phyloP scores from a whole-genome alignment of 208 protist genomes.

The Paratrypanosoma confusum region DNA sequence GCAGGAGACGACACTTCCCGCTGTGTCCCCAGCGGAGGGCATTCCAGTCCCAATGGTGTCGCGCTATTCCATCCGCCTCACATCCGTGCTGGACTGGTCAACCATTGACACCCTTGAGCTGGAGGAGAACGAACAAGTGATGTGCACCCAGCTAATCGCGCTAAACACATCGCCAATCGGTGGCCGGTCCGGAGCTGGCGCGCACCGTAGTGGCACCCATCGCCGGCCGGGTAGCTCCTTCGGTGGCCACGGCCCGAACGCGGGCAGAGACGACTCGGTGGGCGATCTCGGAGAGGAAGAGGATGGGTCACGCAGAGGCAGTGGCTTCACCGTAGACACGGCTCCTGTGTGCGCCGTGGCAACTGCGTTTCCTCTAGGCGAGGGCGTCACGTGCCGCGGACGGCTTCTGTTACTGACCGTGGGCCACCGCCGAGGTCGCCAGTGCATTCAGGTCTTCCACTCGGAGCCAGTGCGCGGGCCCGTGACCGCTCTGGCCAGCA shows the following conservation, averaged over 20 bases:
- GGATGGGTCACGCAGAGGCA: too few species aligned
- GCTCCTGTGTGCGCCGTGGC: constrained; percentile 62
- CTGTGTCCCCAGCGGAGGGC: constrained; percentile 16
- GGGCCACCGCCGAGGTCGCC: constrained; percentile 11
- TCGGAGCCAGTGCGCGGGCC: constrained; percentile 66
- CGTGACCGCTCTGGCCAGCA: constrained; percentile 55
- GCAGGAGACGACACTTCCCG: constrained; percentile 14
- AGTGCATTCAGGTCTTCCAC: constrained; percentile 39
- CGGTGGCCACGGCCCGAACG: too few species aligned
- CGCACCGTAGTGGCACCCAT: constrained; percentile 1
- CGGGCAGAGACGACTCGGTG: too few species aligned
- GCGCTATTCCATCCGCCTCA: constrained; percentile 49
- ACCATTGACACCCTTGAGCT: constrained; percentile 32
- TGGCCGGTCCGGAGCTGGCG: constrained; percentile 13
- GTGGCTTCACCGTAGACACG: too few species aligned
- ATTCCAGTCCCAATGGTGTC: constrained; percentile 59
- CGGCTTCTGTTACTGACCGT: constrained; percentile 48
- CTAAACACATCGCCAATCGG: constrained; percentile 40
- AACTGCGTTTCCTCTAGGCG: constrained; percentile 77
- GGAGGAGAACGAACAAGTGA: constrained; percentile 78
- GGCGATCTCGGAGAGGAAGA: too few species aligned
- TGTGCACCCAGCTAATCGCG: constrained; percentile 33
- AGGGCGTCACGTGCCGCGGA: constrained; percentile 74
- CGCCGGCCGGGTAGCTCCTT: neutral
- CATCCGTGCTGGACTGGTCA: constrained; percentile 36